Evolutionary conservation across 2,329 filamentous ascomycete species (phyloP).

Genomic region (Penicillium sp.): DNA sequence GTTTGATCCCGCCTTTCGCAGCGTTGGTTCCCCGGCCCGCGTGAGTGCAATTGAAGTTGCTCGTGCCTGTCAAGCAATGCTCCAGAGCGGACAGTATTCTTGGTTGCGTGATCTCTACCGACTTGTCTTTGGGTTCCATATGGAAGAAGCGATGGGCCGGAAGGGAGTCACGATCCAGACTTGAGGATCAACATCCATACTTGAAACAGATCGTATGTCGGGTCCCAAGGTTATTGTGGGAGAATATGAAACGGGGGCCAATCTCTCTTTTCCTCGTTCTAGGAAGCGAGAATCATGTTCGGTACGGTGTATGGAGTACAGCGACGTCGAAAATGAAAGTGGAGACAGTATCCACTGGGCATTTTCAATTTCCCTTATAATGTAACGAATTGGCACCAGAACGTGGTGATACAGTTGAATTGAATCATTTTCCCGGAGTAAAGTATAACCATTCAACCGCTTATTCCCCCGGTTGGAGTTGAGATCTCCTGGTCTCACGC

Average conservation of each 20-base stretch:
- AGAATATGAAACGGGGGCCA: neutral
- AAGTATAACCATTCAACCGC: neutral
- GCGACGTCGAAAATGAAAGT: neutral
- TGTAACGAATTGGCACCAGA: neutral
- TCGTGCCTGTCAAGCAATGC: slow-evolving; percentile 75
- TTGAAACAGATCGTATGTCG: neutral
- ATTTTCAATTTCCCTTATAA: neutral
- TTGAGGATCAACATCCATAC: slow-evolving; percentile 11
- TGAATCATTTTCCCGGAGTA: neutral
- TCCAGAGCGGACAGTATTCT: slow-evolving; percentile 67
- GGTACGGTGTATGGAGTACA: neutral
- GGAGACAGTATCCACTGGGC: neutral
- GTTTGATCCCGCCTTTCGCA: slow-evolving; percentile 67
- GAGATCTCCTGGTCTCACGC: neutral
- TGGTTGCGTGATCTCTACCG: slow-evolving; percentile 82
- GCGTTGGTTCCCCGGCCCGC: slow-evolving; percentile 32
- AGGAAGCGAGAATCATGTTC: neutral
- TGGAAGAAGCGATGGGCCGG: slow-evolving; percentile 72
- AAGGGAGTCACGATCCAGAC: slow-evolving; percentile 56
- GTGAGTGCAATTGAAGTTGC: slow-evolving; percentile 70
- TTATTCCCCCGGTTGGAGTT: neutral
- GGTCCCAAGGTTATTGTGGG: neutral
- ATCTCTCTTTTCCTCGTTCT: neutral
- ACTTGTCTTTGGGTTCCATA: slow-evolving; percentile 78
- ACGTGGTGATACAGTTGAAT: neutral